Percentiles rank a stretch among this genome's conserved stretches.
Conservation (phyloP, 192 early-diverging fungal species). For the Polychytrium aggregatum region DNA sequence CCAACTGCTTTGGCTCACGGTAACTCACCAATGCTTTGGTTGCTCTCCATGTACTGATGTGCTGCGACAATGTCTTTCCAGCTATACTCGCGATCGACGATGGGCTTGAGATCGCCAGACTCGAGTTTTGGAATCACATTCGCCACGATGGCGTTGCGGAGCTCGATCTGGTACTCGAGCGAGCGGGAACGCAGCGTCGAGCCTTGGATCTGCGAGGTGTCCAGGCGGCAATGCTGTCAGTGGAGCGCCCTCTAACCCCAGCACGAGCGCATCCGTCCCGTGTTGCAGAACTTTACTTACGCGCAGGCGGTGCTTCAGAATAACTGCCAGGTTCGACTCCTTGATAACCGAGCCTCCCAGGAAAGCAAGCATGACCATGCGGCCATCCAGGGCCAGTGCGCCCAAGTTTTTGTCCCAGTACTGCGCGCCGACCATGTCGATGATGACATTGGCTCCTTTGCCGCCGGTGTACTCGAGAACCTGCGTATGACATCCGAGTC, state of each 20-base stretch:
- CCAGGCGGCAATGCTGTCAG: not conserved
- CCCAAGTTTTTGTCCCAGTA: slow-evolving; percentile 31
- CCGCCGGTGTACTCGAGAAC: slow-evolving; percentile 58
- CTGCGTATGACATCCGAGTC: too few relatives aligned
- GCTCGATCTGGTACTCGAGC: slow-evolving; percentile 46
- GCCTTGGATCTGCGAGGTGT: slow-evolving; percentile 41
- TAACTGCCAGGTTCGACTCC: slow-evolving; percentile 29
- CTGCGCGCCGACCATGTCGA: slow-evolving; percentile 68
- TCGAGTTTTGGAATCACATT: slow-evolving; percentile 44
- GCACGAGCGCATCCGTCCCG: not conserved
- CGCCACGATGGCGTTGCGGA: slow-evolving; percentile 37
- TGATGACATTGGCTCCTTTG: slow-evolving; percentile 67
- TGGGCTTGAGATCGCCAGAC: slow-evolving; percentile 24
- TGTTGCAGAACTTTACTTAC: slow-evolving; percentile 7
- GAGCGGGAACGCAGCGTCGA: slow-evolving; percentile 55
- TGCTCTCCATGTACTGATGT: slow-evolving; percentile 55
- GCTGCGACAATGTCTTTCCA: slow-evolving; percentile 59
- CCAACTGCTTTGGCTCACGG: too few relatives aligned
- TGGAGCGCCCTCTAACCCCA: not conserved
- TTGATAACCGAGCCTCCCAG: slow-evolving; percentile 50
- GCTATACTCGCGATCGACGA: slow-evolving; percentile 47
- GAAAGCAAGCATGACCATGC: slow-evolving; percentile 77
- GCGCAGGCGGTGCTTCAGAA: slow-evolving; percentile 53
- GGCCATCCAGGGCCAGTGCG: slow-evolving; percentile 68
- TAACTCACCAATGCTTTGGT: slow-evolving; percentile 49